phyloP scores from a whole-genome alignment of 2,329 filamentous ascomycete genomes.

The Botrytis porri region DNA sequence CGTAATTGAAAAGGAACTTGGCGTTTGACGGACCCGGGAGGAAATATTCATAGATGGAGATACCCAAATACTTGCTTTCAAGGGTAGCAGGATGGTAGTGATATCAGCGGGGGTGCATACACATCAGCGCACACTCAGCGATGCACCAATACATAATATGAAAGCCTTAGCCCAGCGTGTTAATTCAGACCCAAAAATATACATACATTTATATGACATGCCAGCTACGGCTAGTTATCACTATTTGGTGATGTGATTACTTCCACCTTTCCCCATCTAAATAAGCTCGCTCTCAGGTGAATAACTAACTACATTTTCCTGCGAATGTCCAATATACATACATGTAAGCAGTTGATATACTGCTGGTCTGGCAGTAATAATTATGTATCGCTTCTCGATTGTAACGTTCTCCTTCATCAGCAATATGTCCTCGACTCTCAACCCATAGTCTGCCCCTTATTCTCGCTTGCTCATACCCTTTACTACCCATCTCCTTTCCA shows the following conservation, averaged over 20 bases:
- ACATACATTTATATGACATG: background rate
- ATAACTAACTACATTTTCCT: background rate
- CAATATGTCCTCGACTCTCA: background rate
- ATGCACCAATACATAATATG: background rate
- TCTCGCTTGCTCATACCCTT: background rate
- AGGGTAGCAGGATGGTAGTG: background rate
- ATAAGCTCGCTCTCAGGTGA: background rate
- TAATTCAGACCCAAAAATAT: background rate
- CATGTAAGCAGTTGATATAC: background rate
- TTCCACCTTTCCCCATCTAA: background rate
- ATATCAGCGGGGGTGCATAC: background rate
- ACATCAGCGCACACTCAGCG: background rate
- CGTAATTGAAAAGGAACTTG: background rate
- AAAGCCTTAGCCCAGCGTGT: background rate
- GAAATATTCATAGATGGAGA: conserved; percentile 13
- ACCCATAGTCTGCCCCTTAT: background rate
- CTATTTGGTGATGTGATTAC: background rate
- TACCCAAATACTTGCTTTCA: conserved; percentile 17
- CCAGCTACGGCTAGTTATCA: background rate
- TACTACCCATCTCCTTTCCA: background rate
- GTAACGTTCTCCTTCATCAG: background rate
- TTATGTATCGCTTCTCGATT: background rate
- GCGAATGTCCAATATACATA: background rate
- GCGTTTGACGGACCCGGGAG: conserved; percentile 1
- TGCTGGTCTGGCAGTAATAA: background rate